A percentile compares a stretch with the other conserved stretches of the same genome.
Conservation (phyloP, 805 yeast species). For the Yamadazyma scolyti region DNA sequence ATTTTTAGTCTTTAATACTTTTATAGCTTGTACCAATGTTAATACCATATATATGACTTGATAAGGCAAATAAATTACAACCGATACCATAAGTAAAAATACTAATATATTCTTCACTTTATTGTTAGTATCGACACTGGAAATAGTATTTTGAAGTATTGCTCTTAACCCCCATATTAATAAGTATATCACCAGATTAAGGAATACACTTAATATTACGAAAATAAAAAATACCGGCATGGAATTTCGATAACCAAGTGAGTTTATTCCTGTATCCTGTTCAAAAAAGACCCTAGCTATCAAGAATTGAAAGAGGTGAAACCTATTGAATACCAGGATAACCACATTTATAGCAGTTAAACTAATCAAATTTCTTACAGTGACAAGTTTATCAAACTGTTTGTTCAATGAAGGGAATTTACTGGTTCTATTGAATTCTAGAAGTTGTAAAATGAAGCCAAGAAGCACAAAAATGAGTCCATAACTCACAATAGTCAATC, state of each 20-base stretch:
- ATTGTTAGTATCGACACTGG: conserved; percentile 7
- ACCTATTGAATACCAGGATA: too few relatives aligned
- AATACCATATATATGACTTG: conserved; percentile 72
- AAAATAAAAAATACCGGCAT: conserved; percentile 3
- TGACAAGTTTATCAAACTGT: conserved; percentile 31
- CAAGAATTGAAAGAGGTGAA: too few relatives aligned
- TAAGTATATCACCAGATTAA: conserved; percentile 1
- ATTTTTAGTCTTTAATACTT: conserved; percentile 36
- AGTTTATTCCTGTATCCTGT: too few relatives aligned
- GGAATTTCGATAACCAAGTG: too few relatives aligned
- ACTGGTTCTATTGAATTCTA: conserved; percentile 29
- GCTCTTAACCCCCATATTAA: too few relatives aligned
- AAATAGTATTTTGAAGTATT: too few relatives aligned
- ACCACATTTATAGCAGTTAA: too few relatives aligned
- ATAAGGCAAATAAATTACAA: conserved; percentile 61
- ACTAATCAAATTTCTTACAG: conserved; percentile 9
- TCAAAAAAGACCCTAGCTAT: too few relatives aligned
- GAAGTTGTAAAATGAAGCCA: conserved; percentile 54
- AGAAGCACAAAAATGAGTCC: conserved; percentile 59
- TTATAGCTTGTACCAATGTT: conserved; percentile 53
- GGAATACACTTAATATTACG: conserved; percentile 2
- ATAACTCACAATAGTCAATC: conserved; percentile 69
- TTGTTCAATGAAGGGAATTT: conserved; percentile 26
- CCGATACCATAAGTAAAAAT: conserved; percentile 6
- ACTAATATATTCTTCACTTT: conserved; percentile 4